phyloP scores from a whole-genome alignment of 495 filamentous ascomycete genomes.

The Xylaria curta region DNA sequence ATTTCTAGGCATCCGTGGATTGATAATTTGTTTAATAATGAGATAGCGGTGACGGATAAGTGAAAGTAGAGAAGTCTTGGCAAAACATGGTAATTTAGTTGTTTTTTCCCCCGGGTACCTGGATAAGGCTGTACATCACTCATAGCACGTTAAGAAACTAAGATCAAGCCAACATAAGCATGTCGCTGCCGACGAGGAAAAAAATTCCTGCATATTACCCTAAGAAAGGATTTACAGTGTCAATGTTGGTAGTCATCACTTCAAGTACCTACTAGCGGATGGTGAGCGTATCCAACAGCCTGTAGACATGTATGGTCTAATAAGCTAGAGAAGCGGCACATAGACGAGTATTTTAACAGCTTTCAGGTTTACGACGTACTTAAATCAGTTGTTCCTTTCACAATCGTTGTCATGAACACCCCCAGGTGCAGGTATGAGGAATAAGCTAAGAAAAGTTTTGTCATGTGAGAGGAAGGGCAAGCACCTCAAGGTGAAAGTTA shows the following conservation, averaged over 20 bases:
- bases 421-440: not conserved
- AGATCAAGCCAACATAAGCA: not conserved
- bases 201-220: not conserved
- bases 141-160: not conserved
- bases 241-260: not conserved
- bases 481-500: not conserved
- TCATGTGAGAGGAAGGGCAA: not conserved
- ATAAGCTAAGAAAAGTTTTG: not conserved
- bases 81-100: not conserved
- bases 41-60: not conserved
- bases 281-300: not conserved
- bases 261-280: not conserved
- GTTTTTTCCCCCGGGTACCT: too few relatives aligned
- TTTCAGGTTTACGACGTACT: too few relatives aligned
- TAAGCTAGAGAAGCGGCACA: not conserved
- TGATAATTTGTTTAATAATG: not conserved
- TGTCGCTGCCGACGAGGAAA: not conserved
- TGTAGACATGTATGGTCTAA: not conserved
- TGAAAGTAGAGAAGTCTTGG: not conserved
- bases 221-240: not conserved
- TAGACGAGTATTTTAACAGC: too few relatives aligned
- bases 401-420: not conserved
- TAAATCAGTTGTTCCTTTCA: too few relatives aligned
- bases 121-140: not conserved
- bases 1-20: not conserved